Evolutionary conservation across 768 basidiomycete genomes (phyloP), one percentile per base, ranked within the genome.

Genomic region (Mycena leptocephala): DNA sequence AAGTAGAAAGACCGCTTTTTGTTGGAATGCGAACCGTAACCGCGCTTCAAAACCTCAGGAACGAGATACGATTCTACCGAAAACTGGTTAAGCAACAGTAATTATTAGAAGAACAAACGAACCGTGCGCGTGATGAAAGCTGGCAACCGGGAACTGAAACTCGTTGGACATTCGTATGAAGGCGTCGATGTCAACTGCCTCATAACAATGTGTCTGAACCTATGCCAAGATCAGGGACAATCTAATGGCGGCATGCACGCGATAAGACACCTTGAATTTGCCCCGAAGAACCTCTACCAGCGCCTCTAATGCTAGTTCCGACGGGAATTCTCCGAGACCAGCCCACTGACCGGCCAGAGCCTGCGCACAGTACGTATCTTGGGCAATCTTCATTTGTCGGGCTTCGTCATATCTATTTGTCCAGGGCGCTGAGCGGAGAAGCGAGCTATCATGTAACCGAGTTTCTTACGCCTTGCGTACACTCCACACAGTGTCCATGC

Each of bases 221-320:
- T 90, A 43, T 20, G 35, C 30, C 26, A 51, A 28, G 37, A 28
- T 1, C 24, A 14, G 35, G 83, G 22, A 85, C 80, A 28, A 78
- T 43, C 3, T 6, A 46, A 46, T 28, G 30, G 20, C 18, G 16
- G 67, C 28, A 37, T 5, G 32, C 22, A n/a, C 24, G 79, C n/a
- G 24, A 32, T 67, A 70, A 51, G 77, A 32, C 70, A 91, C 93
- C 85, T 94, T 95, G 75, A 95, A 92, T 64, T 91, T 91, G 14
- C 95, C 95, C 69, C 95, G 86, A 16, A 95, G 85, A n/a, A 95
- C 92, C 79, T 95, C 94, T 3, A 94, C 93, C 33, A 95, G 85
- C 1, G 93, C 91, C 80, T 95, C 94, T 92, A 92, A 93, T 78
- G 95, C 91, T 28, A 95, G 85, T 59, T 92, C 89, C 70, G 93